Base-by-base conservation (phyloP, 306 rosid genomes). In the Cucurbita argyrosperma region DNA sequence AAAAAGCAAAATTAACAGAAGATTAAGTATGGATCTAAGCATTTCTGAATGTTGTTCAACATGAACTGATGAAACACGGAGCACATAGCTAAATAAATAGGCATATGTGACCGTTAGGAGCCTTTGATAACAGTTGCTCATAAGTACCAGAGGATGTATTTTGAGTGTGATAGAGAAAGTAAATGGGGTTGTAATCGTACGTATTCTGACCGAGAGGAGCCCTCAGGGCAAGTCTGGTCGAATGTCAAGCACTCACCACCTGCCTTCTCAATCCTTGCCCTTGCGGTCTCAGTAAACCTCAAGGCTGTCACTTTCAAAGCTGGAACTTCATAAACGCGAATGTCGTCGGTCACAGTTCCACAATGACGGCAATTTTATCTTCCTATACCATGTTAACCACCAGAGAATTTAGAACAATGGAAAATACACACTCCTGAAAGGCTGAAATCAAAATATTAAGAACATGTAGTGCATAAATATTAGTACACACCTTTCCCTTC, bases 241-340 rank as follows among this genome's bases (percentile, higher is more conserved):
- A 90, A 90, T 7, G 96, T 90, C 82, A 90, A 67, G 84, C 96
- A 90, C 78, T 88, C 90, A 10, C 96, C 96, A 43, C 96, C 96
- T 0, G 93, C 90, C 85, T 84, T 90, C 69, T 90, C 96, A 12
- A 90, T 90, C 76, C 94, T 88, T 37, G 96, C 94, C 15, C 96
- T 80, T 6, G 94, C 96, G 0, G 87, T 90, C 84, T 90, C 90
- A 0, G 96, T 90, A 55, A 90, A 90, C 85, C 94, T 88, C 63
- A 90, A 86, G 52, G 96, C 94, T 3, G 94, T 85, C 49, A 90
- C 96, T 78, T 88, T 88, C 45, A 90, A 14, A 19, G 91, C 35
- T 8, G 96, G 96, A 62, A 90, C 94, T 69, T 90, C 93, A 76
- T 90, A 76, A n/a, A 68, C 86, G 16, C 96, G 85, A 1, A 82